Base-by-base conservation (phyloP, 495 filamentous ascomycete genomes). In the Aspergillus leporis region DNA sequence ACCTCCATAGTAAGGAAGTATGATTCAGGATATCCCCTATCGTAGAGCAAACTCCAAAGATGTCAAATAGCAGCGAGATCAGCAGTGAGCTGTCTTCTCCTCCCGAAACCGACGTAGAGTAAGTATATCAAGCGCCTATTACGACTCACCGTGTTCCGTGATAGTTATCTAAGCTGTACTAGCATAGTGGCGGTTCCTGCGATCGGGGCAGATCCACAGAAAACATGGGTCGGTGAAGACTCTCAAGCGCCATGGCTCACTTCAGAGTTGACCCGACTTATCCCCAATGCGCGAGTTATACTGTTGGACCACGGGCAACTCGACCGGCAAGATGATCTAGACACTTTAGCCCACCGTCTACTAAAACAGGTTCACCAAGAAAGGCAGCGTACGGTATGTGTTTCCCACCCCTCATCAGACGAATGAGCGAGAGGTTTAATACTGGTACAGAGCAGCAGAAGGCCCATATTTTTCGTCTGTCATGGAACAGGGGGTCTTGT, bases 401-500 rank as follows among this genome's bases (percentile, higher is more conserved):
- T 21, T 47, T 18, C 38, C 25, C 13, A 47, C 8, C 16, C 8
- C 18, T 23, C 18, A 5, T 2, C 16, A 16, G 30, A 12, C 32
- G 3, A 14, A 22, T 22, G 10, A 45, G 18, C 19, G 28, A 21
- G 43, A 23, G 4, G 21, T 13, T 0, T 30, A 43, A 51, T 54
- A 28, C 13, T 28, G 3, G 21, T 56, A 10, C 28, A 74, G 65
- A 68, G 61, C 19, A 52, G 56, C 16, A 64, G 65, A 19, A 72
- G 85, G 0, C 85, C 84, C 1, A 65, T 89, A 1, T 82, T 88
- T 61, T 86, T 88, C 62, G 75, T 89, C 21, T 87, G 79, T 31
- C 86, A 88, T 51, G 87, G 85, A 60, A 85, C 87, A 7, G 85
- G 86, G 6, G 86, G 85, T 3, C 68, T 87, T 50, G 82, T 87